Evolutionary conservation across 1,284 basidiomycete species (phyloP), one percentile per base, ranked within the genome.

Genomic region (Pseudozyma flocculosa): DNA sequence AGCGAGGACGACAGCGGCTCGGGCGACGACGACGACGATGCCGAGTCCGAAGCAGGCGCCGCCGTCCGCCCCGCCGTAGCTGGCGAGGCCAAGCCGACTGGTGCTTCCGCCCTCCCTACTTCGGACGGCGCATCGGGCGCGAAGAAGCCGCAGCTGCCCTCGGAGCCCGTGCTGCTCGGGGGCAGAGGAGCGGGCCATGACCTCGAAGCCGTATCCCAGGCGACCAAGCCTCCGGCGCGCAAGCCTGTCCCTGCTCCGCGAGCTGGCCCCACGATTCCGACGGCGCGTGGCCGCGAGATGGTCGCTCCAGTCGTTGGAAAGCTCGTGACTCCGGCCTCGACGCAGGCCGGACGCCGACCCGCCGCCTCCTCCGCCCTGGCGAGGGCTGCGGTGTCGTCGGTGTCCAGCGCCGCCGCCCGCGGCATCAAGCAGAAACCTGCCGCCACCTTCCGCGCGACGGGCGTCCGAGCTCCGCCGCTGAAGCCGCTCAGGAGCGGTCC

Each of bases 1-100:
- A 65, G 62, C 26, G 70, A 72, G 26, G 75, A 70, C 4, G 75
- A 63, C 4, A 68, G 67, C 3, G 72, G 55, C 2, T 78, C 79
- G 39, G 76, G 70, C 18, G 81, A 79, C 0, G 79, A 80, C 19
- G 60, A 59, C 43, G 47, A 69, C 15, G 47, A 45, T 2, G 30
- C 29, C 17, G 60, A 47, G 41, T 54, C 40, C 11, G 45, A 48
- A 2, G 34, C 26, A 4, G 48, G 30, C 29, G 14, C 32, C 15
- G 32, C 15, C 15, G 15, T 34, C 4, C 11, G 7, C 3, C 32
- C 32, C 4, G 7, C 32, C 32, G 15, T n/a, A n/a, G n/a, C 3
- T 17, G 32, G 11, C 9, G 32, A 34, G 32, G 7, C 4, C 7
- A 34, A 34, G 15, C n/a, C n/a, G n/a, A n/a, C n/a, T n/a, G n/a